phyloP scores from a whole-genome alignment of 1,284 basidiomycete species.

The Boletellus sp. region DNA sequence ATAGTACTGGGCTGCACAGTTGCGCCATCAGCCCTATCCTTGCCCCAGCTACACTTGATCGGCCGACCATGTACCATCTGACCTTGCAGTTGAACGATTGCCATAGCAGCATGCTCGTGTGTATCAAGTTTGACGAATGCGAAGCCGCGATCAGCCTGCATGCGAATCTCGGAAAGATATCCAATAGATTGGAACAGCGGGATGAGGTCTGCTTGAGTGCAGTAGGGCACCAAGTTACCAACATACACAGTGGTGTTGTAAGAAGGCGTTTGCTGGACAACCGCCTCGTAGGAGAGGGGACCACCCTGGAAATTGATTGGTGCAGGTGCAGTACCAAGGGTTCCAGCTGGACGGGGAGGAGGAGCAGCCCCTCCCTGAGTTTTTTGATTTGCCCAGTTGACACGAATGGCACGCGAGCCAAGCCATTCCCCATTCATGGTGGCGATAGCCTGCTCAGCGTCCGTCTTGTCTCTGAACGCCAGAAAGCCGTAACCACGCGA shows the following conservation, averaged over 20 bases:
- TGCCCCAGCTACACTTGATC: conserved; percentile 98
- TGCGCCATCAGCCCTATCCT: conserved; percentile 79
- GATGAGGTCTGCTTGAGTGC: conserved; percentile 92
- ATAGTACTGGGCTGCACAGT: conserved; percentile 51
- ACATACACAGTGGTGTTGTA: conserved; percentile 97
- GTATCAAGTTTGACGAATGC: conserved; percentile 98
- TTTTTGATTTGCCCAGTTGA: conserved; percentile 99
- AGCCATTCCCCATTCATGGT: conserved; percentile 99
- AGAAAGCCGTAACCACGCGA: conserved; percentile 93
- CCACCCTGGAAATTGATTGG: conserved; percentile 85
- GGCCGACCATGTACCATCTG: conserved; percentile 93
- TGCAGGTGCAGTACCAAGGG: conserved; percentile 63
- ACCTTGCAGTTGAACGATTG: conserved; percentile 92
- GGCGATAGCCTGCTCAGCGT: conserved; percentile 96
- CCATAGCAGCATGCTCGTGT: conserved; percentile 95
- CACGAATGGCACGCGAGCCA: conserved; percentile 93
- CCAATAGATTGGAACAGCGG: conserved; percentile 96
- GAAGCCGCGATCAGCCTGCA: conserved; percentile 97
- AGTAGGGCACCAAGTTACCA: conserved; percentile 95
- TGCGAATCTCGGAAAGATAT: conserved; percentile 95
- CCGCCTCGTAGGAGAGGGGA: conserved; percentile 82
- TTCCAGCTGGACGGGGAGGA: conserved; percentile 45
- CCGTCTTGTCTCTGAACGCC: conserved; percentile 92
- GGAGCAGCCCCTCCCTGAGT: conserved; percentile 61
- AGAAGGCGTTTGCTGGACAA: conserved; percentile 85